These are phyloP conservation scores for Pyrenophora tritici-repentis DNA, from an alignment of 2,329 filamentous ascomycete species.

Conservation along the genomic window DNA sequence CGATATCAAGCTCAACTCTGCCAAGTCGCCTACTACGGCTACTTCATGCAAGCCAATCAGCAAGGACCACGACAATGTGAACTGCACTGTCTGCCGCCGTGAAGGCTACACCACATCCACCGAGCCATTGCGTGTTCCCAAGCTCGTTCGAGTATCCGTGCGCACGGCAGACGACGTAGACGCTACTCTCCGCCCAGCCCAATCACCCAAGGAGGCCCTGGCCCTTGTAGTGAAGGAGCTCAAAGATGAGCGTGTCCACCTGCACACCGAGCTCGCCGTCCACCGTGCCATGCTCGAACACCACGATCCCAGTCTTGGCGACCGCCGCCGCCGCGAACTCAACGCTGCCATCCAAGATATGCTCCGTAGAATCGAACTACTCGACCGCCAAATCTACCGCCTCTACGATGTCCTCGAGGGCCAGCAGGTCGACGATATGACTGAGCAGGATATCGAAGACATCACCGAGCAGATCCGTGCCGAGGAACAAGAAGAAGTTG, in stretches of 20 bases:
- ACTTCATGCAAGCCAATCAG: constrained; percentile 30
- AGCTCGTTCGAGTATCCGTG: constrained; percentile 57
- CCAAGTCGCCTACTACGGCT: constrained; percentile 29
- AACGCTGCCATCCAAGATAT: constrained; percentile 65
- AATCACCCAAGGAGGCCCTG: constrained; percentile 72
- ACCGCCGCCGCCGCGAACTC: constrained; percentile 66
- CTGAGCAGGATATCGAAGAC: constrained; percentile 50
- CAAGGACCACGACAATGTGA: constrained; percentile 57
- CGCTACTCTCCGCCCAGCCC: constrained; percentile 64
- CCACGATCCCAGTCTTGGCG: constrained; percentile 65
- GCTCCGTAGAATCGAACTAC: constrained; percentile 68
- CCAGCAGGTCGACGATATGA: constrained; percentile 66
- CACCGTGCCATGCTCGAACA: constrained; percentile 65
- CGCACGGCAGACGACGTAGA: constrained; percentile 60
- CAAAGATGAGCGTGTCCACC: constrained; percentile 77
- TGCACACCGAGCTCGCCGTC: constrained; percentile 70
- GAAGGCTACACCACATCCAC: constrained; percentile 41
- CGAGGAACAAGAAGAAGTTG: constrained; percentile 42
- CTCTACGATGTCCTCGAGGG: constrained; percentile 84
- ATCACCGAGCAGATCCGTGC: constrained; percentile 50
- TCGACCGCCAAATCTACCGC: constrained; percentile 79
- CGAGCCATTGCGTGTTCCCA: constrained; percentile 51
- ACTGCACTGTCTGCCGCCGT: constrained; percentile 63
- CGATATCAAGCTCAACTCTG: constrained; percentile 60
- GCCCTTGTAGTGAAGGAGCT: constrained; percentile 82